A percentile compares a stretch with the other conserved stretches of the same genome.
Evolutionary conservation across 352 stramenopile species (phyloP).

Genomic region (Achlya hypogyna): DNA sequence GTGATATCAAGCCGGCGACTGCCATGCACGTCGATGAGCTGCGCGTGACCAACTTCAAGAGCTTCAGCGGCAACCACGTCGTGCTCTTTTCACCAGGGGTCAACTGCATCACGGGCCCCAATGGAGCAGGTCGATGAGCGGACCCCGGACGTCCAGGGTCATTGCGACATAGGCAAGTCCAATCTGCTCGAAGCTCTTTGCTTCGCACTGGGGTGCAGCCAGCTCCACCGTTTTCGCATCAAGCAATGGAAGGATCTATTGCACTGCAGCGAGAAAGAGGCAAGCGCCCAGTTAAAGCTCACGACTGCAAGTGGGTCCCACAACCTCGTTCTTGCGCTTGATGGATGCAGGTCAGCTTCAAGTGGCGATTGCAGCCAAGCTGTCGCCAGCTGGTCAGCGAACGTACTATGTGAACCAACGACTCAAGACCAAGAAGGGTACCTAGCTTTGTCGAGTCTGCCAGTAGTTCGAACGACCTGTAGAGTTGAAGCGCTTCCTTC

Average conservation of each 20-base stretch:
- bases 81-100: conserved; percentile 24
- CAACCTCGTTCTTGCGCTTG: background rate
- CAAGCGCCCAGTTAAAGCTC: conserved; percentile 14
- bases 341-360: conserved; percentile 23
- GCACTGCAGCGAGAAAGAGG: conserved; percentile 15
- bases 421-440: conserved; percentile 30
- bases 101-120: conserved; percentile 38
- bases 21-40: background rate
- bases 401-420: conserved; percentile 35
- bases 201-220: conserved; percentile 35
- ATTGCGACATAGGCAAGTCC: conserved; percentile 27
- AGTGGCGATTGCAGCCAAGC: conserved; percentile 22
- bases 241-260: conserved; percentile 30
- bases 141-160: background rate
- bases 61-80: conserved; percentile 29
- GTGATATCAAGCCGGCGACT: too few species aligned
- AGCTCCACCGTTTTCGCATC: conserved; percentile 26
- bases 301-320: conserved; percentile 11
- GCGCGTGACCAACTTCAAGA: conserved; percentile 32
- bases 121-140: conserved; percentile 20
- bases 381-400: conserved; percentile 27
- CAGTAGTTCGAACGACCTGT: background rate
- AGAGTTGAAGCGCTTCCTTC: conserved; percentile 37
- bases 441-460: background rate
- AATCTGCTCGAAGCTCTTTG: conserved; percentile 43